A percentile compares a stretch with the other conserved stretches of the same genome.
Evolutionary conservation across 106 monocot species (phyloP).

Genomic region (Dendrobium catenatum): DNA sequence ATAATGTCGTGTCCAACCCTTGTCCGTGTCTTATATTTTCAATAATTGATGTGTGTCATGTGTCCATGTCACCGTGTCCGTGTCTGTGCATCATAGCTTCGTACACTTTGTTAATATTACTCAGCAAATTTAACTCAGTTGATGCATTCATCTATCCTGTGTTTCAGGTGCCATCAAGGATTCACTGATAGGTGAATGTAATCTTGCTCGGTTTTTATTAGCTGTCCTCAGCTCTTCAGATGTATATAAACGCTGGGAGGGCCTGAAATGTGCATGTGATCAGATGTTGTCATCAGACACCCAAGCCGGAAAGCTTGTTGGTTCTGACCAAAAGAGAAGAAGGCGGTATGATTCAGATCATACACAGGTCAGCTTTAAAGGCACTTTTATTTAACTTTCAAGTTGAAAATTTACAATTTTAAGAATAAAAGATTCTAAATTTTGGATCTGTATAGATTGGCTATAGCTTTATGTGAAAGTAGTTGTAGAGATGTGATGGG

Average conservation of each 20-base stretch:
- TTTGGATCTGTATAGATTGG: neutral
- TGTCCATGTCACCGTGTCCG: too few relatives aligned
- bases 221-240: conserved; percentile 41
- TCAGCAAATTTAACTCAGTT: neutral
- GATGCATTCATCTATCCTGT: conserved; percentile 5
- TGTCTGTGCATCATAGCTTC: neutral
- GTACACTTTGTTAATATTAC: neutral
- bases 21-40: too few relatives aligned
- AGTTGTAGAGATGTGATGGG: neutral
- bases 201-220: conserved; percentile 58
- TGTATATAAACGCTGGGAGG: conserved; percentile 56
- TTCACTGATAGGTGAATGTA: conserved; percentile 27
- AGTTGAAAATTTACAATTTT: neutral
- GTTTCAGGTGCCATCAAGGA: conserved; percentile 58
- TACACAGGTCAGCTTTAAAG: conserved; percentile 47
- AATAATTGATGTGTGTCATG: too few relatives aligned
- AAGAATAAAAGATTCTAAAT: neutral
- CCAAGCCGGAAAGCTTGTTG: neutral
- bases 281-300: neutral
- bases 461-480: neutral
- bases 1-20: too few relatives aligned
- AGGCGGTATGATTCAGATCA: conserved; percentile 73
- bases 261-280: conserved; percentile 15
- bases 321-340: conserved; percentile 17
- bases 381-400: neutral